Evolutionary conservation across 2,329 filamentous ascomycete species (phyloP), one percentile per base, ranked within the genome.

Genomic region (Hypoxylon sp.): DNA sequence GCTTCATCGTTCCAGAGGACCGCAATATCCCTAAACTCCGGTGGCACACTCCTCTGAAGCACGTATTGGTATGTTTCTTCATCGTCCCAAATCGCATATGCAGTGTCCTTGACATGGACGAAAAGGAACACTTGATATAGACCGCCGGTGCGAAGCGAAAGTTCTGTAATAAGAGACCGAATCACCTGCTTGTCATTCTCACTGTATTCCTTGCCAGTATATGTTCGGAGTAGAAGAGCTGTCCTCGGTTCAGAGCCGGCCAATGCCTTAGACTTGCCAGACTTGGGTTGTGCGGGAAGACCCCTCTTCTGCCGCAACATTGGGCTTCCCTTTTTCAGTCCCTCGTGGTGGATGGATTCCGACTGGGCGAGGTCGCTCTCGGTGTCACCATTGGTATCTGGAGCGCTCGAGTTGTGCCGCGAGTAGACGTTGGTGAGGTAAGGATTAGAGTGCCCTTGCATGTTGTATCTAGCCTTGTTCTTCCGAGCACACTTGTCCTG

Each of bases 111-210:
- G 79, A 94, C 90, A 69, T 97, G 92, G 13, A 97, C 88, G 27
- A 97, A 85, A 31, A 97, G 83, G 76, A 93, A 92, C 1, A 96
- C 90, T 73, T 94, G 89, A 76, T 94, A 97, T 80, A 95, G 90
- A 37, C 92, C 93, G 17, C 93, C 93, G 14, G 91, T 91, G 67
- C 90, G 89, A 63, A 97, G 84, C 5, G 87, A 88, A 30, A 96
- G 84, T 79, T 97, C 94, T 66, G 89, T 91, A 72, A 97, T 89
- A 76, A 97, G 87, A 37, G 94, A 88, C 30, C 94, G 91, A 44
- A 97, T 89, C 60, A 90, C 90, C 77, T 95, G 89, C 76, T 92
- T 89, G 77, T 95, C 92, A 76, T 95, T 92, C 44, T 92, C 87
- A 30, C 90, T 92, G 78, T 94, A 97, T 30, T 88, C 79, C 77